Base-by-base conservation (phyloP, 163 green algal genomes). In the Chlamydomonas reinhardtii region DNA sequence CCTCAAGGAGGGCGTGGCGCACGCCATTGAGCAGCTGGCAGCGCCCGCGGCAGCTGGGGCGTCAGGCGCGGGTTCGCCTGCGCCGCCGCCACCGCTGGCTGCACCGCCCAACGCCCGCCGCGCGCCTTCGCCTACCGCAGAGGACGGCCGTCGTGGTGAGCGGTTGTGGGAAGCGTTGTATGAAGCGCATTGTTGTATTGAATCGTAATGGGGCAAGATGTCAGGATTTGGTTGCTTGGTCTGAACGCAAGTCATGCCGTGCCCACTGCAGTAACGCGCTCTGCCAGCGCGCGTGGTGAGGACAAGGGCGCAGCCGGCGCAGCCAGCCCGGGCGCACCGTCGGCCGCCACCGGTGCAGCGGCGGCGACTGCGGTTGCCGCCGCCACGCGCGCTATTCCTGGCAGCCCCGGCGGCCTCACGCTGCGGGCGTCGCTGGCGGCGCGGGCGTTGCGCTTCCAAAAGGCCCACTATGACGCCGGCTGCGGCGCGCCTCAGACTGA, bases 1-100 rank as follows among this genome's bases (percentile, higher is more conserved):
- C 76, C 66, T 98, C 8, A 98, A 97, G 88, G 97, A 99, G 91
- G 97, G 97, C 0, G 96, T 99, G 3, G 91, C 98, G 64, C 94
- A 98, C 85, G 95, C 94, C 0, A 88, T 99, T 29, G 92, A 98
- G n/a, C 90, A 95, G 84, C 92, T 99, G 70, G 65, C 77, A 8
- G 68, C 77, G 6, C 48, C 65, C 19, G 79, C 78, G 11, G 72
- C 80, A 4, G 54, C 84, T 39, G 56, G 64, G 19, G 81, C 78
- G 37, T 66, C 48, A 8, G 34, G 37, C 0, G 75, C 27, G 25
- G 31, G 25, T 19, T 48, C 54, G 9, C 70, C 11, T 14, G 72
- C 78, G 29, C 64, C 39, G 76, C 74, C 73, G 25, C 74, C 62
- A 29, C 37, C 65, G 48, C 19, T 69, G 48, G 43, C 52, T 22